Conservation (phyloP, 352 stramenopile genomes). For the Globisporangium paddicum region DNA sequence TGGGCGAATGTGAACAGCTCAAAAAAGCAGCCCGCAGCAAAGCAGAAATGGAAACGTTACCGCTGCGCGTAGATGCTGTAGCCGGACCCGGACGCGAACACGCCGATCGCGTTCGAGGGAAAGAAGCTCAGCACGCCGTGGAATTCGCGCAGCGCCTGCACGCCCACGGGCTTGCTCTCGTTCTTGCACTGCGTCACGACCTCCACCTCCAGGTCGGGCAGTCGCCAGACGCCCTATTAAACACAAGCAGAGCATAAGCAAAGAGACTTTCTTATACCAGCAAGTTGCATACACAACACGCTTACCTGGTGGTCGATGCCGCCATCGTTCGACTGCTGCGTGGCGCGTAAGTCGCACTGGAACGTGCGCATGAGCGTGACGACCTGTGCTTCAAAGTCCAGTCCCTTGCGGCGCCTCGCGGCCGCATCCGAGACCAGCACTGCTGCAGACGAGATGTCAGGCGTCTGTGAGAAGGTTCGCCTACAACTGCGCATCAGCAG, state of each 20-base stretch:
- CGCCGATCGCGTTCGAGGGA: slow-evolving; percentile 33
- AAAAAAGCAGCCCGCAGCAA: too few relatives aligned
- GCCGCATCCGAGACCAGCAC: background rate
- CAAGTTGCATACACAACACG: background rate
- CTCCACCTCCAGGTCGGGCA: slow-evolving; percentile 57
- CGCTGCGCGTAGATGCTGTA: slow-evolving; percentile 77
- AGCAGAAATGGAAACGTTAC: slow-evolving; percentile 18
- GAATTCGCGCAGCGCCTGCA: slow-evolving; percentile 70
- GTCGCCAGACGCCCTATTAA: slow-evolving; percentile 49
- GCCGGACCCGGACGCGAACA: slow-evolving; percentile 71
- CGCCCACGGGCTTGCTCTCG: slow-evolving; percentile 59
- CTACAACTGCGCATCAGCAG: background rate
- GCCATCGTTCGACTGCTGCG: slow-evolving; percentile 62
- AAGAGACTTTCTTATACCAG: background rate
- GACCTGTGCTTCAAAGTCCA: slow-evolving; percentile 60
- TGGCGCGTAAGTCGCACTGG: slow-evolving; percentile 46
- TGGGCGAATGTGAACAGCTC: background rate
- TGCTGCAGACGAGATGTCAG: background rate
- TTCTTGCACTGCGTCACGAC: slow-evolving; percentile 84
- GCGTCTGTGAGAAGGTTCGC: background rate
- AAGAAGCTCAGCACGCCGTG: slow-evolving; percentile 59
- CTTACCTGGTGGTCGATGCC: slow-evolving; percentile 65
- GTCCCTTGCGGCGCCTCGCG: slow-evolving; percentile 27
- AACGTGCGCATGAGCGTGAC: slow-evolving; percentile 46
- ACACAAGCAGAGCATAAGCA: background rate